phyloP scores from a whole-genome alignment of 1,139 yeast genomes.

The Suhomyces wounanorum region DNA sequence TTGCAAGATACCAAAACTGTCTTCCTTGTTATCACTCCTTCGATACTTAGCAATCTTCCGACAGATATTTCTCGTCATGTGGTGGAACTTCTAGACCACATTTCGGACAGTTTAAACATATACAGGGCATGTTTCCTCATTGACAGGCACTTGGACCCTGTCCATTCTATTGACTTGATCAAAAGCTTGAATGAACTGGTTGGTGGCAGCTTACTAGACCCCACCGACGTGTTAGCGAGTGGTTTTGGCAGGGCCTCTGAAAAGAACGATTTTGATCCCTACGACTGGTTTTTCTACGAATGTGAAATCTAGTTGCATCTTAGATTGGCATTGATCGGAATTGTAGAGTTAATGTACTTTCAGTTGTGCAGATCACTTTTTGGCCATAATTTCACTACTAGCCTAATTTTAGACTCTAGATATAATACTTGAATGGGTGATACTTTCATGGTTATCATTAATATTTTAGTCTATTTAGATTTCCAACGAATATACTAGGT shows the following conservation, averaged over 20 bases:
- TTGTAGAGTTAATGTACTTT: too few species aligned
- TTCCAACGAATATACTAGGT: not conserved
- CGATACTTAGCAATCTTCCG: conserved; percentile 6
- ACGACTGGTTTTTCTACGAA: conserved; percentile 7
- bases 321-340: not conserved
- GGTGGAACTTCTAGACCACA: conserved; percentile 7
- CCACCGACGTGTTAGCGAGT: not conserved
- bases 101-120: conserved; percentile 6
- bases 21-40: conserved; percentile 3
- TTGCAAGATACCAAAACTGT: not conserved
- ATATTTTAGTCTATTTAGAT: not conserved
- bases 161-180: conserved; percentile 6
- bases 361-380: not conserved
- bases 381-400: not conserved
- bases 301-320: not conserved
- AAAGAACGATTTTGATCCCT: conserved; percentile 2
- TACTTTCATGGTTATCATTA: not conserved
- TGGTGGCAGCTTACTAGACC: conserved; percentile 7
- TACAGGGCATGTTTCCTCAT: conserved; percentile 8
- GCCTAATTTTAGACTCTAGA: too few species aligned
- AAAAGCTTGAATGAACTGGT: conserved; percentile 5
- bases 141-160: conserved; percentile 4
- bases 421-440: too few species aligned
- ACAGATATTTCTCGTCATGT: conserved; percentile 1
- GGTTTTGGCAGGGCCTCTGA: not conserved